Percentiles rank a stretch among this genome's conserved stretches.
Conservation (phyloP, 2,329 filamentous ascomycete genomes). For the Diaporthe longicolla region DNA sequence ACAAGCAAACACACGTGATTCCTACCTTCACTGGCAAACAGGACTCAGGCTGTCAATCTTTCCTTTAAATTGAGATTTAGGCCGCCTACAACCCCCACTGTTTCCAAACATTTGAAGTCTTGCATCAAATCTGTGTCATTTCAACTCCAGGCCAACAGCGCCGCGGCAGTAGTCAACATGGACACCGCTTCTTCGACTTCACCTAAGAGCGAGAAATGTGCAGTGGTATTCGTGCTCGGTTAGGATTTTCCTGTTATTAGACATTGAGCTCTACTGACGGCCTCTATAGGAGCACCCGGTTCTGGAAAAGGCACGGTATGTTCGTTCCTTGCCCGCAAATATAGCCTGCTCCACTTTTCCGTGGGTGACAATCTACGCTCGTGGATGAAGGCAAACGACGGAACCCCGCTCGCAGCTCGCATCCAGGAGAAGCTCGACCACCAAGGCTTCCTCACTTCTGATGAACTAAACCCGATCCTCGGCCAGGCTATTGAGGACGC, state of each 20-base stretch:
- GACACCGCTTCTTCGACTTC: neutral
- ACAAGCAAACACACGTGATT: too few species aligned
- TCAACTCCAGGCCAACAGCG: too few species aligned
- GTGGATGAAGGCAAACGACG: constrained; percentile 21
- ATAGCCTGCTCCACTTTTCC: constrained; percentile 2
- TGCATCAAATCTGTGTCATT: neutral
- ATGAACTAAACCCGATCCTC: constrained; percentile 23
- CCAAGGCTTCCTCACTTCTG: constrained; percentile 32
- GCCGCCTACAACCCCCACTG: neutral
- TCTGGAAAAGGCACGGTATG: constrained; percentile 27
- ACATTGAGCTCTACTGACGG: constrained; percentile 2
- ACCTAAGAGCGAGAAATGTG: neutral
- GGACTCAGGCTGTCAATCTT: neutral
- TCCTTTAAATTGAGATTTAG: neutral
- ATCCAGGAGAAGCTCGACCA: constrained; percentile 36
- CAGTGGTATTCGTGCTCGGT: constrained; percentile 23
- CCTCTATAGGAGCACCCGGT: constrained; percentile 14
- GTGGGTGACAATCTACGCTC: constrained; percentile 22
- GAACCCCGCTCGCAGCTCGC: constrained; percentile 8
- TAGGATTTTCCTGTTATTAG: neutral
- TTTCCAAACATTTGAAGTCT: too few species aligned
- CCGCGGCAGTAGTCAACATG: neutral
- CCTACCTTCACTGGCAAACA: neutral
- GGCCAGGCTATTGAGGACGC: constrained; percentile 26
- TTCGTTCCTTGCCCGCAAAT: neutral